Base-by-base conservation (phyloP, 257 asterid species). In the Plectranthus barbatus region DNA sequence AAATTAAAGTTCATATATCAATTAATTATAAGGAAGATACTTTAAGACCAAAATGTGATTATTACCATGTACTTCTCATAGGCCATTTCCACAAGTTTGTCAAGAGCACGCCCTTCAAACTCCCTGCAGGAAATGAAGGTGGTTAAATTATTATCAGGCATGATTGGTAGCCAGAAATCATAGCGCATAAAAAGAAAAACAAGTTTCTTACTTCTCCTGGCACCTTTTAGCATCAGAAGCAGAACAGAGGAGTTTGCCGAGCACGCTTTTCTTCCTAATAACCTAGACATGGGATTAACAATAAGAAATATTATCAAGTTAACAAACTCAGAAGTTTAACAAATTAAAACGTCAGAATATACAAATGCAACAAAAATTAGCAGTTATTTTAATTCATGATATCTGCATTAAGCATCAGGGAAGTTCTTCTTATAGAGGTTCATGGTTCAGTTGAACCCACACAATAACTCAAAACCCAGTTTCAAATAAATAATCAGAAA, bases 51-150 rank as follows among this genome's bases (percentile, higher is more conserved):
- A 44, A 41, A 41, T 62, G 60, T 52, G 72, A 71, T 45, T 51
- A 69, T 80, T 85, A 90, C 97, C 97, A 87, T 87, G 76, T 87
- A 87, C 63, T 87, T 87, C 71, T 82, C 88, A 58, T 87, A 90
- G 62, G 91, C 95, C 88, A 87, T 90, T 65, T 39, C 84, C 58
- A 83, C 82, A 41, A 90, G 93, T 74, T 87, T 85, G 72, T 85
- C 84, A 74, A 90, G 86, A 53, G 95, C 95, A 26, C 21, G 70
- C 73, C 56, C 82, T 81, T 87, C 96, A 52, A 87, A 90, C 59
- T 82, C 88, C 86, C 97, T 90, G 67, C 20, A 75, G 65, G 33
- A 74, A 39, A 75, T 64, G 31, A 59, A 69, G 74, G 49, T 60
- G 74, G 44, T 68, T 46, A 52, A 45, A 73, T 72, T 60, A 74